Conservation (phyloP, 1,284 basidiomycete species). For the Gomphus bonarii region DNA sequence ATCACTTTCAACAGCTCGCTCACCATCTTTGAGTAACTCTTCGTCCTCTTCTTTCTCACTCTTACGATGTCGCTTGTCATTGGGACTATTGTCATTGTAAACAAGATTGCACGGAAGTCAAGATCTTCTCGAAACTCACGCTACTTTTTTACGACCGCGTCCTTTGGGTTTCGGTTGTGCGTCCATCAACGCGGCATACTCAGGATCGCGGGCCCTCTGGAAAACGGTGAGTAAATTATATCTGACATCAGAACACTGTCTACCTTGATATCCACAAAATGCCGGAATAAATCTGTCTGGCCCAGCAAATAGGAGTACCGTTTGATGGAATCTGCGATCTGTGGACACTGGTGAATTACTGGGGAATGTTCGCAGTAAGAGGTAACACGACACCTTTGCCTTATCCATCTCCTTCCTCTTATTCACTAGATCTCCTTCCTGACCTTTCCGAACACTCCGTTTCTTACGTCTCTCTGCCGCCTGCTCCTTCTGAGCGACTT, state of each 20-base stretch:
- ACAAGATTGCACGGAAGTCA: slow-evolving; percentile 8
- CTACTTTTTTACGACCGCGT: slow-evolving; percentile 69
- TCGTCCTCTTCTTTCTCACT: slow-evolving; percentile 99
- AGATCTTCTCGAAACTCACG: slow-evolving; percentile 34
- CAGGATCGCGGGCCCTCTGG: slow-evolving; percentile 83
- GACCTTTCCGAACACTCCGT: slow-evolving; percentile 56
- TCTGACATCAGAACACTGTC: background rate
- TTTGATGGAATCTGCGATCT: slow-evolving; percentile 92
- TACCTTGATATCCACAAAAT: slow-evolving; percentile 92
- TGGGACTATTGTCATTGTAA: slow-evolving; percentile 36
- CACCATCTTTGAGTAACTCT: slow-evolving; percentile 82
- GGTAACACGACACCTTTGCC: slow-evolving; percentile 45
- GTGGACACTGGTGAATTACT: slow-evolving; percentile 4
- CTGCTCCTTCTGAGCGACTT: slow-evolving; percentile 27
- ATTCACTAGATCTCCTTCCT: slow-evolving; percentile 54
- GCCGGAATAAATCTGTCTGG: slow-evolving; percentile 92
- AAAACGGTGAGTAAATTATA: slow-evolving; percentile 8
- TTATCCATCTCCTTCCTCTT: slow-evolving; percentile 76
- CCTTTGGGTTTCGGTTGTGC: slow-evolving; percentile 70
- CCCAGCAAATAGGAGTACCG: slow-evolving; percentile 91
- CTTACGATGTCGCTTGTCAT: slow-evolving; percentile 80
- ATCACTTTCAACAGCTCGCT: slow-evolving; percentile 68
- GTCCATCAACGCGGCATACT: slow-evolving; percentile 86
- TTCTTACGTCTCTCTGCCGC: slow-evolving; percentile 36
- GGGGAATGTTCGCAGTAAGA: background rate